Evolutionary conservation across 2,329 filamentous ascomycete genomes (phyloP).

Genomic region (Paecilomyces formosus): DNA sequence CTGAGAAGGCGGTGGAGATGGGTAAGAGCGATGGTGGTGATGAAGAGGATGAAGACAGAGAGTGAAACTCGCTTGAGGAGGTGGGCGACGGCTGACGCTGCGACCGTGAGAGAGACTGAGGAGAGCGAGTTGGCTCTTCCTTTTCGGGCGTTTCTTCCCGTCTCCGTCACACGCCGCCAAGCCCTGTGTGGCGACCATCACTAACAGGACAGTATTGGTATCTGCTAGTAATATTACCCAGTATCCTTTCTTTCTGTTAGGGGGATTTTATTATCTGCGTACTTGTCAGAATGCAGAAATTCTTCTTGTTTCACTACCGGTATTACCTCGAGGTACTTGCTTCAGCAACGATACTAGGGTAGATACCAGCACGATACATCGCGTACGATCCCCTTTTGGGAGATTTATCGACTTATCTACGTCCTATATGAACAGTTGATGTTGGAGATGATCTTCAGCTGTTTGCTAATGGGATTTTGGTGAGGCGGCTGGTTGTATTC

Average conservation of each 20-base stretch:
- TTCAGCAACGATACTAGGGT: background rate
- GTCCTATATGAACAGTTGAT: background rate
- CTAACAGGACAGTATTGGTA: background rate
- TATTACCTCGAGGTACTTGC: too few species aligned
- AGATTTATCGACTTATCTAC: background rate
- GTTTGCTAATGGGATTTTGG: background rate
- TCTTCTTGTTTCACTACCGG: too few species aligned
- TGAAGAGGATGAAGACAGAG: background rate
- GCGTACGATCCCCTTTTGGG: background rate
- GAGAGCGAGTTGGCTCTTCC: background rate
- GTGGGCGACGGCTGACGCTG: background rate
- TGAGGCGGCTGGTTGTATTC: background rate
- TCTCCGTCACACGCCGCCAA: background rate
- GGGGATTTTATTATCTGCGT: background rate
- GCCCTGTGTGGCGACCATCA: background rate
- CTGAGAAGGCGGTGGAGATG: background rate
- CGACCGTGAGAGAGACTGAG: background rate
- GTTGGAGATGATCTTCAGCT: background rate
- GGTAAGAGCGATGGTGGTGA: background rate
- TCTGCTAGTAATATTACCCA: background rate
- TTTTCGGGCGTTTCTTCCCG: background rate
- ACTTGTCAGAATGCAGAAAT: background rate
- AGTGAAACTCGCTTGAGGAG: background rate
- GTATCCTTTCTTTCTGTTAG: background rate
- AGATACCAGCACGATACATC: background rate